Conservation (phyloP, 768 basidiomycete species). For the Antrodiella citrinella region DNA sequence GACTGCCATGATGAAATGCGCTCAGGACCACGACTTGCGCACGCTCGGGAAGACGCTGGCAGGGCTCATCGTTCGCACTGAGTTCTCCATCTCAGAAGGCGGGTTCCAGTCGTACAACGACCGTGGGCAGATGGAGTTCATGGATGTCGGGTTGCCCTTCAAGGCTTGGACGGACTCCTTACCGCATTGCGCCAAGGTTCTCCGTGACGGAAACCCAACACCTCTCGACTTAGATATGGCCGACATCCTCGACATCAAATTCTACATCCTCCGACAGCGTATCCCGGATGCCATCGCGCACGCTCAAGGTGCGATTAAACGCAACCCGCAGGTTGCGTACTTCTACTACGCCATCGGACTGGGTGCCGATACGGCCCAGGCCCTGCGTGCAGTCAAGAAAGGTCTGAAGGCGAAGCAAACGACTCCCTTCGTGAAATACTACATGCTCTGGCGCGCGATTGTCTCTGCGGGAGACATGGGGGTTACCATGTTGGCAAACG, state of each 20-base stretch:
- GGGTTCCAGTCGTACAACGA: constrained; percentile 38
- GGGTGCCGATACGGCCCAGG: constrained; percentile 37
- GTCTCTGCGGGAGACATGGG: constrained; percentile 55
- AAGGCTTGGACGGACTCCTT: constrained; percentile 49
- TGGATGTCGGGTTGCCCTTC: constrained; percentile 51
- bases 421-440: constrained; percentile 47
- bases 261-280: constrained; percentile 38
- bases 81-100: constrained; percentile 56
- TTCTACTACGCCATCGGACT: constrained; percentile 57
- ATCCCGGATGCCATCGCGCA: constrained; percentile 39
- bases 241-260: constrained; percentile 62
- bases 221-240: constrained; percentile 41
- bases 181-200: constrained; percentile 49
- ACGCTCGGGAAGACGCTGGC: constrained; percentile 42
- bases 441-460: constrained; percentile 53
- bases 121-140: constrained; percentile 29
- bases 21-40: constrained; percentile 41
- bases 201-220: constrained; percentile 31
- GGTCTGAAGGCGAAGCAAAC: constrained; percentile 49
- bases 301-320: constrained; percentile 40
- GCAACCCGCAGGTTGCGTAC: constrained; percentile 53
- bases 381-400: constrained; percentile 56
- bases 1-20: constrained; percentile 42
- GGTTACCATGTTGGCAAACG: constrained; percentile 37
- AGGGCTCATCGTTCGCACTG: constrained; percentile 44